Evolutionary conservation across 768 basidiomycete species (phyloP), one percentile per base, ranked within the genome.

Genomic region (Tulasnella sp.): DNA sequence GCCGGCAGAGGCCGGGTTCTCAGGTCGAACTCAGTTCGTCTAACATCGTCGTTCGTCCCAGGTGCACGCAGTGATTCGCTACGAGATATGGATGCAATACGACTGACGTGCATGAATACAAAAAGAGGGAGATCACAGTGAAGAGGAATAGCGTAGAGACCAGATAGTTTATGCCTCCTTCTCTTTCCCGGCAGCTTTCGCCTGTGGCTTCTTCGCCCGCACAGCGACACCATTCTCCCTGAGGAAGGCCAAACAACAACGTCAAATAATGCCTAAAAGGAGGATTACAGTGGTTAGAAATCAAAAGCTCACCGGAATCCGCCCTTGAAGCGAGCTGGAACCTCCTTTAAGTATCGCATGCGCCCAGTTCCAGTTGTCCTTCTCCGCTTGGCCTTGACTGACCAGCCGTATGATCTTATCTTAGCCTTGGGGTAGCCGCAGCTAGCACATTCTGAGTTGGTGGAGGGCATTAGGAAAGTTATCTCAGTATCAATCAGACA

Each of bases 351-450:
- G 81, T 92, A 84, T 62, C 78, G 77, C 93, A 96, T 96, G 70
- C 94, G 81, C 65, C 95, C 95, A 65, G 95, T 94, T 62, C 96
- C 96, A 61, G 96, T 97, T 50, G 95, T 98, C 85, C 95, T 96
- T 84, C 95, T 86, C 76, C 96, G 86, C 84, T 98, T 97, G 56
- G 96, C 96, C 82, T 99, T 99, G 72, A 84, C 80, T 66, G 93
- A 92, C 96, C 96, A 98, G 76, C 97, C 88, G 75, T 84, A 98
- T 68, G 90, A 93, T 70, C 95, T 84, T 68, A 95, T 75, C 77
- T 90, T 98, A 58, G 96, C 94, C 58, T 91, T 76, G 47, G 96
- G 96, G 77, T 92, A 98, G 60, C 95, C 96, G 73, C 96, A 97
- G 72, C 90, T 88, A 23, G 85, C 87, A 76, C 96, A 98, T 62